These are phyloP conservation scores for Saccharomyces pastorianus DNA, from an alignment of 1,139 yeast species.

Conservation along the genomic window DNA sequence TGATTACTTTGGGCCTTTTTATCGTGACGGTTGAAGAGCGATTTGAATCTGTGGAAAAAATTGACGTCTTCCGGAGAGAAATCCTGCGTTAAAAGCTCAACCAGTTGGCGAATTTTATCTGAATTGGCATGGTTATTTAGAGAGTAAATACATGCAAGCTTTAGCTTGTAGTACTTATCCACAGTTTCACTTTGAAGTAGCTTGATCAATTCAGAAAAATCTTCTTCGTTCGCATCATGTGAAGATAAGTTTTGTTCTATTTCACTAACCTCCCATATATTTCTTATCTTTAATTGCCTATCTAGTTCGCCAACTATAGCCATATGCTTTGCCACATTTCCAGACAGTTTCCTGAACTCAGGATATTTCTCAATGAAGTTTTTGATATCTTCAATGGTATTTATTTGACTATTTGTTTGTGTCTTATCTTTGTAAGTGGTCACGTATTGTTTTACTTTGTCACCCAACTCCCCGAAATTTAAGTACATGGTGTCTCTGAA, in stretches of 20 bases:
- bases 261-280: constrained; percentile 82
- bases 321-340: constrained; percentile 91
- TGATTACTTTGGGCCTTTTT: not conserved
- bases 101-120: constrained; percentile 6
- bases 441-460: constrained; percentile 76
- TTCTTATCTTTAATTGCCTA: constrained; percentile 48
- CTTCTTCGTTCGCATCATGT: constrained; percentile 48
- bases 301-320: constrained; percentile 82
- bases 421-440: constrained; percentile 71
- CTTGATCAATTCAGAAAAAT: constrained; percentile 41
- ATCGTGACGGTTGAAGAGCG: constrained; percentile 6
- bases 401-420: constrained; percentile 59
- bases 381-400: constrained; percentile 80
- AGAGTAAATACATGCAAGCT: constrained; percentile 64
- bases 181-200: constrained; percentile 32
- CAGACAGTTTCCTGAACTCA: constrained; percentile 77
- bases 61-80: constrained; percentile 25
- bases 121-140: constrained; percentile 48
- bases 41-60: constrained; percentile 22
- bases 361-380: constrained; percentile 87
- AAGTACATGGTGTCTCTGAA: constrained; percentile 73
- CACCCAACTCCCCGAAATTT: constrained; percentile 93
- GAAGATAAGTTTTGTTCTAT: constrained; percentile 80
- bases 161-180: constrained; percentile 40
- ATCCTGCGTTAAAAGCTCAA: constrained; percentile 14